Percentiles rank a stretch among this genome's conserved stretches.
phyloP scores from a whole-genome alignment of 805 yeast species.

The Suhomyces tanzawaensis region DNA sequence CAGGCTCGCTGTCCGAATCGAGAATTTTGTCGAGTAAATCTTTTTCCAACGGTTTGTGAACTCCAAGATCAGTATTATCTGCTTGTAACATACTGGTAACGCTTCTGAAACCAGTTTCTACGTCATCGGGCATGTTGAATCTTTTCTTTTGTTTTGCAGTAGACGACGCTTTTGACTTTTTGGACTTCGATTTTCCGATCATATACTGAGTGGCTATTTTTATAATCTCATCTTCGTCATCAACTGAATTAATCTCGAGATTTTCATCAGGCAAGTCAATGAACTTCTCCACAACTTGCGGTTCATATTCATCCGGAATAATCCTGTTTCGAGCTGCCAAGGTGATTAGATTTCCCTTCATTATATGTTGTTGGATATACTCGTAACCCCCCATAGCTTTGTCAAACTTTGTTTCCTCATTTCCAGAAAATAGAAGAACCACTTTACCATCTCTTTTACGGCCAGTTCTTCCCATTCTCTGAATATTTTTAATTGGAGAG shows the following conservation, averaged over 20 bases:
- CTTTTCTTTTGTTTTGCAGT: slow-evolving; percentile 31
- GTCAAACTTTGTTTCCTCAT: slow-evolving; percentile 76
- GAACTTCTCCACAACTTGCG: slow-evolving; percentile 52
- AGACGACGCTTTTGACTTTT: slow-evolving; percentile 13
- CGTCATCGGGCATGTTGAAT: slow-evolving; percentile 75
- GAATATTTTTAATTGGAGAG: slow-evolving; percentile 90
- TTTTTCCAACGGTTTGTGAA: slow-evolving; percentile 1
- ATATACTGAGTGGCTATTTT: slow-evolving; percentile 65
- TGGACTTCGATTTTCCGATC: slow-evolving; percentile 34
- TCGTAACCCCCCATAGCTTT: slow-evolving; percentile 83
- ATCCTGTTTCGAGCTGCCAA: slow-evolving; percentile 60
- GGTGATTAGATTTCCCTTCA: slow-evolving; percentile 42
- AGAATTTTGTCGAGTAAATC: slow-evolving; percentile 15
- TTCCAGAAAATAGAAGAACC: slow-evolving; percentile 67
- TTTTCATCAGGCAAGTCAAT: slow-evolving; percentile 76
- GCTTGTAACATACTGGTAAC: slow-evolving; percentile 47
- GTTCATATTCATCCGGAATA: slow-evolving; percentile 56
- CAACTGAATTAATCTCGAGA: slow-evolving; percentile 51
- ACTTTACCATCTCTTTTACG: slow-evolving; percentile 89
- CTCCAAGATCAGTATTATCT: slow-evolving; percentile 1
- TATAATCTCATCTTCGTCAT: slow-evolving; percentile 64
- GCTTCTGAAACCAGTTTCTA: slow-evolving; percentile 57
- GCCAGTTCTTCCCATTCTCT: slow-evolving; percentile 98
- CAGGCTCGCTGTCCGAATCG: slow-evolving; percentile 16
- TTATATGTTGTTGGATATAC: slow-evolving; percentile 69